Evolutionary conservation across 345 rosid genomes (phyloP).

Genomic region (Triadica sebifera): DNA sequence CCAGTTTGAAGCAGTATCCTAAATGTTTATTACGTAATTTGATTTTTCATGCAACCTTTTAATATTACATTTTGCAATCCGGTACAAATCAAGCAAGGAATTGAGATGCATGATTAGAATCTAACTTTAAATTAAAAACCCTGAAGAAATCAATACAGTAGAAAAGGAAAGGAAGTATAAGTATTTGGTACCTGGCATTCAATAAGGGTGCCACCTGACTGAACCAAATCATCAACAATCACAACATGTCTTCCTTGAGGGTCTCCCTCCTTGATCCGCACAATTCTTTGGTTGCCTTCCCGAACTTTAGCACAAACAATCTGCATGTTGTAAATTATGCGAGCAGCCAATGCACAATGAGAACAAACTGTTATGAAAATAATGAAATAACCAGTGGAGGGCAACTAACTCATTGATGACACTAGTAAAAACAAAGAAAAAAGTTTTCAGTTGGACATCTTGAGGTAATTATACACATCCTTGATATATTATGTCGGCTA

Average conservation of each 20-base stretch:
- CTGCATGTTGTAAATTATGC: constrained; percentile 36
- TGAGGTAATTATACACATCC: no score
- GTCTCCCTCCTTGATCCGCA: constrained; percentile 88
- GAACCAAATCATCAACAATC: constrained; percentile 96
- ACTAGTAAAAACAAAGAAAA: neutral
- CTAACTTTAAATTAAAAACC: no score
- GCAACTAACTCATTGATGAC: neutral
- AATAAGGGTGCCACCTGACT: constrained; percentile 90
- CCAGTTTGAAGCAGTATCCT: neutral
- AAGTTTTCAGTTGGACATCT: no score
- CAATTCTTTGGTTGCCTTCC: constrained; percentile 80
- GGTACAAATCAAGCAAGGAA: neutral
- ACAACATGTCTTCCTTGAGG: constrained; percentile 86
- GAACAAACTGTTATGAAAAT: constrained; percentile 1
- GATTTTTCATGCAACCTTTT: neutral
- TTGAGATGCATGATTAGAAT: neutral
- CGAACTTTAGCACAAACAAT: constrained; percentile 95
- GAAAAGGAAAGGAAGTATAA: neutral
- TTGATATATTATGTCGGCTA: no score
- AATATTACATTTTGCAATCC: neutral
- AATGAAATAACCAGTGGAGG: no score
- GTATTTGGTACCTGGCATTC: constrained; percentile 82
- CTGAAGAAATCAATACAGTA: neutral
- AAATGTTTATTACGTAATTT: neutral
- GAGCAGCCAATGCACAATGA: constrained; percentile 1